These are phyloP conservation scores for Xylaria sp. DNA, from an alignment of 2,329 filamentous ascomycete genomes.

Conservation along the genomic window DNA sequence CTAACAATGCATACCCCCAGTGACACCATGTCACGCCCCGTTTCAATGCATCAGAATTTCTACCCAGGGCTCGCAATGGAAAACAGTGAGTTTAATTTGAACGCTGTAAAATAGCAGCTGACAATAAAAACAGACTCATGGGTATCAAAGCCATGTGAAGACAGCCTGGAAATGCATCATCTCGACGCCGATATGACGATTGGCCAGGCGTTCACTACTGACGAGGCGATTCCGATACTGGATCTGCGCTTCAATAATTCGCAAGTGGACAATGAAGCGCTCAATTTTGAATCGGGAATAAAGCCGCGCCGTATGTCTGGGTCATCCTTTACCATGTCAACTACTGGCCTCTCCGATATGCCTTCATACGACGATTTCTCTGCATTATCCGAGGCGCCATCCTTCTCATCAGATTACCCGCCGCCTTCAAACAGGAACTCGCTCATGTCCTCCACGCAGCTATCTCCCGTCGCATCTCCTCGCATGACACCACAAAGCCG, in stretches of 20 bases:
- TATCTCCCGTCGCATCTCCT: conserved; percentile 79
- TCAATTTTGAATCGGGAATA: conserved; percentile 62
- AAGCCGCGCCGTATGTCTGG: conserved; percentile 73
- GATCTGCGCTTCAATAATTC: conserved; percentile 64
- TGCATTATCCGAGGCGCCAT: conserved; percentile 72
- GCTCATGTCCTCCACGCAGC: conserved; percentile 74
- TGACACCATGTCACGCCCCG: conserved; percentile 63
- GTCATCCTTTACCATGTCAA: conserved; percentile 79
- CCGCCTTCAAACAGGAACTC: conserved; percentile 74
- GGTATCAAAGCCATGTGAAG: conserved; percentile 67
- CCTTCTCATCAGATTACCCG: conserved; percentile 74
- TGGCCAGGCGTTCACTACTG: conserved; percentile 69
- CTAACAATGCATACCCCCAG: conserved; percentile 63
- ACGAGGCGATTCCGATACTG: conserved; percentile 70
- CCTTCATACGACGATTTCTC: conserved; percentile 78
- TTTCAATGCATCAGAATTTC: conserved; percentile 68
- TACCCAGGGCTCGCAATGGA: conserved; percentile 62
- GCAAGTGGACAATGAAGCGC: conserved; percentile 60
- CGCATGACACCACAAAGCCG: conserved; percentile 70
- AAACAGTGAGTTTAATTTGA: conserved; percentile 55
- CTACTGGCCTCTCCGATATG: conserved; percentile 72
- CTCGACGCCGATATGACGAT: conserved; percentile 68
- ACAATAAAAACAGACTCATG: conserved; percentile 54
- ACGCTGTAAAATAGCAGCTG: conserved; percentile 36
- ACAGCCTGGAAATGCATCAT: conserved; percentile 64